Evolutionary conservation across 164 flowering plant species (phyloP).

Genomic region (Chimonanthus praecox): DNA sequence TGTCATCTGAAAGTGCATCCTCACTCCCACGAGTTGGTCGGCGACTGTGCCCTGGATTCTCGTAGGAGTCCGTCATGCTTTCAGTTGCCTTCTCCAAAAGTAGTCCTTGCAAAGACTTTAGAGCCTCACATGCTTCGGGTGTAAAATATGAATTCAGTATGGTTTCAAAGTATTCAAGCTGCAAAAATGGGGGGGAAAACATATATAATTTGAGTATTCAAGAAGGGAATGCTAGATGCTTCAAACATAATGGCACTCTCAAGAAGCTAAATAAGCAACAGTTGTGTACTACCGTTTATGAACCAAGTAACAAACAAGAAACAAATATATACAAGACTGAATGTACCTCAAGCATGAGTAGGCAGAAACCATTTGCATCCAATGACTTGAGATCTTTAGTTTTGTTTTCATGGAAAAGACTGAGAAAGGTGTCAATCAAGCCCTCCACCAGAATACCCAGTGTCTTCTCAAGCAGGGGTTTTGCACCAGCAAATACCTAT

Average conservation of each 20-base stretch:
- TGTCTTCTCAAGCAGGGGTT: conserved; percentile 80
- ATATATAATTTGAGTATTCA: not conserved
- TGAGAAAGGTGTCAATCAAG: conserved; percentile 84
- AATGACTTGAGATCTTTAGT: conserved; percentile 61
- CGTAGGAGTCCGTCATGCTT: conserved; percentile 51
- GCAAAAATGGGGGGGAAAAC: conserved; percentile 25
- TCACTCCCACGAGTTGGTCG: conserved; percentile 92
- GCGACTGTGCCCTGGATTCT: conserved; percentile 84
- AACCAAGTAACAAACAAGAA: not conserved
- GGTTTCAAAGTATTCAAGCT: conserved; percentile 96
- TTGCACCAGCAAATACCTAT: conserved; percentile 94
- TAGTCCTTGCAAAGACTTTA: conserved; percentile 76
- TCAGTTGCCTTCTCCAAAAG: conserved; percentile 89
- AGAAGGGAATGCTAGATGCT: not conserved
- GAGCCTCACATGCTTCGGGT: conserved; percentile 73
- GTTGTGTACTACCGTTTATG: not conserved
- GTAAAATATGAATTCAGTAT: conserved; percentile 83
- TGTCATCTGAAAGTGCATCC: conserved; percentile 72
- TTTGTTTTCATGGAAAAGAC: conserved; percentile 71
- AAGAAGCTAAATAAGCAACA: not conserved
- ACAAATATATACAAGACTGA: not conserved
- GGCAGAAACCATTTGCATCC: conserved; percentile 97
- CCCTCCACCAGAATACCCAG: conserved; percentile 97
- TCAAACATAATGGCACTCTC: not conserved
- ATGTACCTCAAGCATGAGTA: conserved; percentile 96